Evolutionary conservation across 805 yeast species (phyloP), one percentile per base, ranked within the genome.

Genomic region (Naumovozyma castellii): DNA sequence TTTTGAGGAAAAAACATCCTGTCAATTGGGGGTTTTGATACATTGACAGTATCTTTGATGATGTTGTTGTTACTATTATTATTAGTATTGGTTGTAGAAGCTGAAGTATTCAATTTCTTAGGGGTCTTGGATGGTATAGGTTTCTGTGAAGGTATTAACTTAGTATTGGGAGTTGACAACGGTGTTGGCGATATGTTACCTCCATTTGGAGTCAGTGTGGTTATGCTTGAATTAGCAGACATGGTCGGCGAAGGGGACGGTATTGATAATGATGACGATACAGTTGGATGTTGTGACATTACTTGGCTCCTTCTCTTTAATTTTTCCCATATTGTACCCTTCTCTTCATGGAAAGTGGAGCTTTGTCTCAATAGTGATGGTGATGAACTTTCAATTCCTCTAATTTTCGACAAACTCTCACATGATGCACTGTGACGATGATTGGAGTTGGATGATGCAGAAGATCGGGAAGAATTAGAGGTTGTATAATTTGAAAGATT

Each of bases 251-350:
- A 39, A 10, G 43, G 27, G 3, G 40, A 35, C 3, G 44, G 41
- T 17, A 43, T 32, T 1, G 39, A 29, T 14, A 33, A 18, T 16
- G 44, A 9, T 14, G 43, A 12, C 2, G 47, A 34, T 0, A 52
- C 44, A 1, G 46, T 37, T 29, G 8, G 32, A 5, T 40, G 20
- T 12, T 9, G 32, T 12, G 16, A 40, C 3, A 40, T 40, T 28
- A 49, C 41, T 38, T 53, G 58, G 35, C 56, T 51, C 39, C 49
- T 53, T 37, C 59, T 47, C 34, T 51, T 57, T 16, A 56, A 31
- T 32, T 58, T 58, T 8, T 48, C 52, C 63, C 63, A 58, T 12
- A 57, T 22, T 5, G 52, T 44, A 13, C 45, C 45, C 32, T 50
- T 56, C 16, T 57, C 60, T 19, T 56, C 61, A 13, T 41, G 15